A percentile compares a stretch with the other conserved stretches of the same genome.
phyloP scores from a whole-genome alignment of 441 rosid species.

The Kokia cookei region DNA sequence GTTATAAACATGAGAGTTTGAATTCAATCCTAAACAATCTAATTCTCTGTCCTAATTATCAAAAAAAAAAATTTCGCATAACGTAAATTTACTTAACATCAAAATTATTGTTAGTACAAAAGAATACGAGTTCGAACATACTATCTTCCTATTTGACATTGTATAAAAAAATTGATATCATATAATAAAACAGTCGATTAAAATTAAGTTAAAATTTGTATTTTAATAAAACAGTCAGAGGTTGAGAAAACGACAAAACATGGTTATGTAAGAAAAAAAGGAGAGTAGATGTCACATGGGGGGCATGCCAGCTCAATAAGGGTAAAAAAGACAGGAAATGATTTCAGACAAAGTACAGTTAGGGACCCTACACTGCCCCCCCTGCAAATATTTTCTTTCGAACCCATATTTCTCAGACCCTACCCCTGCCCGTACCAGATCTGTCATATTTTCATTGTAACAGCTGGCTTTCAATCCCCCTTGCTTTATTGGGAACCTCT shows the following conservation, averaged over 20 bases:
- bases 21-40: no score
- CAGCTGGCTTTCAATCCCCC: constrained; percentile 29
- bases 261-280: background rate
- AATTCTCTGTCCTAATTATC: no score
- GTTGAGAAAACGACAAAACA: background rate
- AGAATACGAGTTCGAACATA: no score
- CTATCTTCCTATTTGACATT: no score
- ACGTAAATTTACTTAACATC: no score
- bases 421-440: constrained; percentile 13
- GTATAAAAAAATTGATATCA: no score
- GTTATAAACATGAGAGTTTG: no score
- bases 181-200: no score
- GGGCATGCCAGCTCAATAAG: constrained; percentile 15
- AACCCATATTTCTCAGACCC: constrained; percentile 18
- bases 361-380: constrained; percentile 3
- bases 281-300: background rate
- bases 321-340: background rate
- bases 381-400: constrained; percentile 3
- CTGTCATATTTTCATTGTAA: constrained; percentile 28
- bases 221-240: no score
- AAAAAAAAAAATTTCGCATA: no score
- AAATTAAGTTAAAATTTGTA: no score
- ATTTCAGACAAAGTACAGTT: background rate
- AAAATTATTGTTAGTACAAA: no score
- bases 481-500: background rate